Evolutionary conservation across 306 rosid species (phyloP).

Genomic region (Urtica urens): DNA sequence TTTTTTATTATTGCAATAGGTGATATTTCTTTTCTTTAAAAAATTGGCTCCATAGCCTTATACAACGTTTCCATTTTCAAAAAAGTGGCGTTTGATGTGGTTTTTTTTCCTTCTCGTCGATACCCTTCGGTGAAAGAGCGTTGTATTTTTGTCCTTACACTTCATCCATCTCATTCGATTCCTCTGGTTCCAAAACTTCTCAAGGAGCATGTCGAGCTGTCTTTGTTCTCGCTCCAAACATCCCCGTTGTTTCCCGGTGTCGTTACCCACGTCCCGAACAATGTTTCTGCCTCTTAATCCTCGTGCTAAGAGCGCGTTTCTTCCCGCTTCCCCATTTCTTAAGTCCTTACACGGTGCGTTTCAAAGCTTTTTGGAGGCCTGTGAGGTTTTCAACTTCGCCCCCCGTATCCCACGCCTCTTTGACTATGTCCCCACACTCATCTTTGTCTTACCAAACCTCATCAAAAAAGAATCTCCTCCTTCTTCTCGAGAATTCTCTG

Average conservation of each 20-base stretch:
- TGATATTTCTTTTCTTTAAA: too few species aligned
- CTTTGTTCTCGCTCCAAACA: not conserved
- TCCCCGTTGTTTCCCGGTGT: not conserved
- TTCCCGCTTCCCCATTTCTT: not conserved
- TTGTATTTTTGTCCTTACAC: too few species aligned
- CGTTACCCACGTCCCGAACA: too few species aligned
- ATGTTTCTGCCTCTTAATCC: not conserved
- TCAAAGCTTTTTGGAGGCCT: too few species aligned
- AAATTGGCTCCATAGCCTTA: too few species aligned
- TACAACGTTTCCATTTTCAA: too few species aligned
- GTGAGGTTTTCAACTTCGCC: not conserved
- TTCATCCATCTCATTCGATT: too few species aligned
- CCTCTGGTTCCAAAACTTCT: too few species aligned
- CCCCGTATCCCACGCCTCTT: not conserved
- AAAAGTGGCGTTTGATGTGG: too few species aligned
- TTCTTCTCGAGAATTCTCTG: not conserved
- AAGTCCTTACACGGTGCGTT: not conserved
- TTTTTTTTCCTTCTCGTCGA: too few species aligned
- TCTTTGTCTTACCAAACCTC: not conserved
- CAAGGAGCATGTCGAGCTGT: not conserved
- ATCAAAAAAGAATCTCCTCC: not conserved
- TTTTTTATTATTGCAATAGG: too few species aligned
- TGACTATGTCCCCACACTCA: not conserved
- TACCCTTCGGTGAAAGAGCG: too few species aligned
- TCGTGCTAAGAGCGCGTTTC: not conserved